Evolutionary conservation across 2,329 filamentous ascomycete species (phyloP).

Genomic region (Neonectria sp.): DNA sequence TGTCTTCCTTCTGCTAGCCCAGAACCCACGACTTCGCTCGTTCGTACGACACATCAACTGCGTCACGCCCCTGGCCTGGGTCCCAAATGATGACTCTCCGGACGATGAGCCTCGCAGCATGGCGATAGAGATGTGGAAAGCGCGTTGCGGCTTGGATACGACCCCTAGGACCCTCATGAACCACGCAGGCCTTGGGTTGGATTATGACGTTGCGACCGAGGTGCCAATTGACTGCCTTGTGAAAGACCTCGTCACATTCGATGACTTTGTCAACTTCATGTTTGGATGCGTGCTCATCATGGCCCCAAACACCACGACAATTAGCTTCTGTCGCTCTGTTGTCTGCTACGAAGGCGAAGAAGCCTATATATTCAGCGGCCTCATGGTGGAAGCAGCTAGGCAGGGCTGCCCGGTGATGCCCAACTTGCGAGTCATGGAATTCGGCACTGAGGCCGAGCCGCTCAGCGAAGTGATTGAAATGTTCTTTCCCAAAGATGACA

Average conservation of each 20-base stretch:
- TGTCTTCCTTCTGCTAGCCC: slow-evolving; percentile 32
- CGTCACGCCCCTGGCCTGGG: slow-evolving; percentile 9
- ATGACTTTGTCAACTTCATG: slow-evolving; percentile 16
- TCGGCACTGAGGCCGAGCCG: not conserved
- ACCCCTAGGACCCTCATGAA: not conserved
- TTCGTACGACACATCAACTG: slow-evolving; percentile 7
- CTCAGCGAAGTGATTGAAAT: slow-evolving; percentile 1
- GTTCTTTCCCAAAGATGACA: not conserved
- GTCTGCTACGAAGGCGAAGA: not conserved
- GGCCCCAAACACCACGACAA: not conserved
- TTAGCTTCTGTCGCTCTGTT: slow-evolving; percentile 9
- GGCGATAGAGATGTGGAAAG: slow-evolving; percentile 4
- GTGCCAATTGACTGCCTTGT: not conserved
- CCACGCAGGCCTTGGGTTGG: slow-evolving; percentile 9
- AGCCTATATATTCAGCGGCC: not conserved
- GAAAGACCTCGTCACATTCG: not conserved
- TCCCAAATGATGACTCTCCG: not conserved
- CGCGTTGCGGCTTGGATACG: not conserved
- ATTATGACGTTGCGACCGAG: not conserved
- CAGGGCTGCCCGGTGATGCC: slow-evolving; percentile 3
- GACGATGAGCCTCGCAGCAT: not conserved
- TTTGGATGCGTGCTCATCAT: slow-evolving; percentile 20
- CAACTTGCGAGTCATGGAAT: not conserved
- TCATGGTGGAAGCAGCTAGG: slow-evolving; percentile 1
- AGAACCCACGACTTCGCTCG: slow-evolving; percentile 31